Conservation (phyloP, 164 flowering plant genomes). For the Buxus sempervirens region DNA sequence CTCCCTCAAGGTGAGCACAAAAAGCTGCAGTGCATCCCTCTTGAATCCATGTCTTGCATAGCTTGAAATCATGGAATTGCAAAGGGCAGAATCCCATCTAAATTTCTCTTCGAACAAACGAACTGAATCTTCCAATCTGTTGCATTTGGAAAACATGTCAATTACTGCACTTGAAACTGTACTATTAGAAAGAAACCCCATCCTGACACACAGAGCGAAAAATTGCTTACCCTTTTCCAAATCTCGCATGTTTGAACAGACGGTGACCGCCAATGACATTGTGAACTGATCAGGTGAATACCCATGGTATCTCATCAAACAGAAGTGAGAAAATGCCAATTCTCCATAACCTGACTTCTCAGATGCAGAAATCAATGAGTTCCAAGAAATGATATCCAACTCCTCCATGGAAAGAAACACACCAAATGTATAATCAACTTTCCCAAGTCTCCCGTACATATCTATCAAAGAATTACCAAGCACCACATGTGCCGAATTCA, state of each 20-base stretch:
- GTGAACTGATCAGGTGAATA: conserved; percentile 49
- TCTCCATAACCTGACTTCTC: conserved; percentile 27
- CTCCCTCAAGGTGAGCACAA: conserved; percentile 35
- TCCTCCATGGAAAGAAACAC: conserved; percentile 44
- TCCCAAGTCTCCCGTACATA: conserved; percentile 48
- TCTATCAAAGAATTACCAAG: conserved; percentile 49
- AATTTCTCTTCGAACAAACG: conserved; percentile 39
- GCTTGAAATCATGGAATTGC: conserved; percentile 59
- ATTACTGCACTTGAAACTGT: conserved; percentile 62
- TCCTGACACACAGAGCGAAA: conserved; percentile 43
- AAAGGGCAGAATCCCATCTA: conserved; percentile 43
- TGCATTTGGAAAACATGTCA: conserved; percentile 74
- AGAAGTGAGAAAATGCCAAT: conserved; percentile 28
- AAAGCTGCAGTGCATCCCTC: conserved; percentile 40
- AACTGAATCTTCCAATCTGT: conserved; percentile 54
- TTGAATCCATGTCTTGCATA: conserved; percentile 38
- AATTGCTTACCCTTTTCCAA: conserved; percentile 57
- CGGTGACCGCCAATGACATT: conserved; percentile 34
- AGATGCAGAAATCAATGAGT: conserved; percentile 37
- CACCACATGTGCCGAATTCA: conserved; percentile 27
- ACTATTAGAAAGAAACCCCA: conserved; percentile 55
- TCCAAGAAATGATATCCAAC: conserved; percentile 50
- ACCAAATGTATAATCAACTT: conserved; percentile 38
- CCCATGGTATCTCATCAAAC: conserved; percentile 26
- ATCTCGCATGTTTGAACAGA: conserved; percentile 40